A percentile compares a stretch with the other conserved stretches of the same genome.
These are phyloP conservation scores for Pistacia vera DNA, from an alignment of 345 rosid genomes.

Conservation along the genomic window DNA sequence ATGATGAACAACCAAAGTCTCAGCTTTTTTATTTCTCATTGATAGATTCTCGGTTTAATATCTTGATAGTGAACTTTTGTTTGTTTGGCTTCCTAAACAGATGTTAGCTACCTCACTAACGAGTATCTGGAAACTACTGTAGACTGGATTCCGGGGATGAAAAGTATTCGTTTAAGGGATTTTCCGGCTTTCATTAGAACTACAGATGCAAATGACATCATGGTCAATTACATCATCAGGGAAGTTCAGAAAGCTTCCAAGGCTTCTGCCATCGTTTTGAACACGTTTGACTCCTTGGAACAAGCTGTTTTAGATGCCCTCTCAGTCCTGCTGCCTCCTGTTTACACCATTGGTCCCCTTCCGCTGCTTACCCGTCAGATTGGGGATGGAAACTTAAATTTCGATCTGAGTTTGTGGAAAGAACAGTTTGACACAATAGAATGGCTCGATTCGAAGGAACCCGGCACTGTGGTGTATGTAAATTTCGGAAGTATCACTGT, in stretches of 20 bases:
- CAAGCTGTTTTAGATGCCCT: background rate
- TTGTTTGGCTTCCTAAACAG: too few relatives aligned
- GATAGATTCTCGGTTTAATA: too few relatives aligned
- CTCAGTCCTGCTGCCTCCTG: background rate
- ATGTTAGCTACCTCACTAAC: too few relatives aligned
- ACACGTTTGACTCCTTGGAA: background rate
- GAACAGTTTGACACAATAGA: slow-evolving; percentile 15
- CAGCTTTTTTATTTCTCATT: too few relatives aligned
- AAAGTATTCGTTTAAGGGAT: too few relatives aligned
- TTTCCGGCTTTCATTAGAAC: background rate
- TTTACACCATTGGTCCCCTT: background rate
- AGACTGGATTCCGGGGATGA: too few relatives aligned
- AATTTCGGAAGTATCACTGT: slow-evolving; percentile 25
- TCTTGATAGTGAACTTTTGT: too few relatives aligned
- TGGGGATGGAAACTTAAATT: background rate
- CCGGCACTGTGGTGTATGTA: slow-evolving; percentile 22
- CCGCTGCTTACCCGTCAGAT: background rate
- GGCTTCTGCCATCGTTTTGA: background rate
- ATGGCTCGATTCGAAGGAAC: slow-evolving; percentile 20
- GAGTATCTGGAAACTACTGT: too few relatives aligned
- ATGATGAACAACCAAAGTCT: too few relatives aligned
- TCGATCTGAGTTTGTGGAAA: slow-evolving; percentile 22
- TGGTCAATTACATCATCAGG: background rate
- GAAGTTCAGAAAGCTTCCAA: background rate
- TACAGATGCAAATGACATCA: background rate